Percentiles rank a stretch among this genome's conserved stretches.
phyloP scores from a whole-genome alignment of 495 filamentous ascomycete genomes.

The Penicillium canariense region DNA sequence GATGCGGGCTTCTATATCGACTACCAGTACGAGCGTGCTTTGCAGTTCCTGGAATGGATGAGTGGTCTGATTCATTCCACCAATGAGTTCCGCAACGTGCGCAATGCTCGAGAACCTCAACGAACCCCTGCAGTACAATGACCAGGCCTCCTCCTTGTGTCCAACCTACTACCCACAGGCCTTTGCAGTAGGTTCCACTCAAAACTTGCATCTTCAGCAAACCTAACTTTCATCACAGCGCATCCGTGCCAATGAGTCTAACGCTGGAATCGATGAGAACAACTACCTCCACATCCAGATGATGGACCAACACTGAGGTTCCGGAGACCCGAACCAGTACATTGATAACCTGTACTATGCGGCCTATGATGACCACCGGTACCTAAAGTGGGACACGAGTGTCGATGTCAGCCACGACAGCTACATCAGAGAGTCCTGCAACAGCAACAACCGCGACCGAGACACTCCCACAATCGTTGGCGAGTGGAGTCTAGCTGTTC shows the following conservation, averaged over 20 bases:
- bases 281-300: slow-evolving; percentile 54
- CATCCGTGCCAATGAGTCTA: slow-evolving; percentile 47
- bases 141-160: slow-evolving; percentile 31
- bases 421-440: neutral
- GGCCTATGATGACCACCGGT: slow-evolving; percentile 55
- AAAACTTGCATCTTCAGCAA: neutral
- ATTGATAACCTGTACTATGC: slow-evolving; percentile 40
- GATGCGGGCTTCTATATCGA: slow-evolving; percentile 53
- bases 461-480: neutral
- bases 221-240: slow-evolving; percentile 17
- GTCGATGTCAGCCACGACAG: slow-evolving; percentile 35
- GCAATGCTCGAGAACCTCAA: slow-evolving; percentile 61
- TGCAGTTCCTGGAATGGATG: slow-evolving; percentile 59
- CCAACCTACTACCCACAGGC: slow-evolving; percentile 49
- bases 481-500: neutral
- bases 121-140: slow-evolving; percentile 49
- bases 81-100: slow-evolving; percentile 52
- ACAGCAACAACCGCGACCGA: neutral
- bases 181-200: slow-evolving; percentile 26
- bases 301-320: slow-evolving; percentile 54
- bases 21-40: slow-evolving; percentile 56
- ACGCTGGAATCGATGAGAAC: slow-evolving; percentile 31
- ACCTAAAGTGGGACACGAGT: slow-evolving; percentile 51
- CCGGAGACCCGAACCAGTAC: slow-evolving; percentile 46
- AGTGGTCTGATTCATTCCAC: slow-evolving; percentile 53